Percentiles rank a stretch among this genome's conserved stretches.
phyloP scores from a whole-genome alignment of 805 yeast species.

The Ogataea paradorogensis region DNA sequence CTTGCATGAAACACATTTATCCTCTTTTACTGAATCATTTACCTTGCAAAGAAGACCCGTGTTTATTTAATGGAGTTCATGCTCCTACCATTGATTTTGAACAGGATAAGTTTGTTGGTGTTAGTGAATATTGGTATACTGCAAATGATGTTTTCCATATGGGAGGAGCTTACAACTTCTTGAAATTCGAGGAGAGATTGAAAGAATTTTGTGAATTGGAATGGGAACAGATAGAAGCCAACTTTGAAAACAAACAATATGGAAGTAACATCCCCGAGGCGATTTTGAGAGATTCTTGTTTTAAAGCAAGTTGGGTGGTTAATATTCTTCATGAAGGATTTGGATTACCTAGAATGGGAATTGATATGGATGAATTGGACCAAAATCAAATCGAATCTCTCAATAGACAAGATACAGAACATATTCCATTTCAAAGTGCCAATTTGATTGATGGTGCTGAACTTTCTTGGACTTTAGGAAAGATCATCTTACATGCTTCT shows the following conservation, averaged over 20 bases:
- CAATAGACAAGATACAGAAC: slow-evolving; percentile 26
- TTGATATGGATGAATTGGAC: slow-evolving; percentile 40
- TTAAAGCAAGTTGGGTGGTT: slow-evolving; percentile 92
- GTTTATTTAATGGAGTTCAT: slow-evolving; percentile 92
- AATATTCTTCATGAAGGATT: slow-evolving; percentile 91
- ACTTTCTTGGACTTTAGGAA: slow-evolving; percentile 93
- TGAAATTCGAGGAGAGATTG: slow-evolving; percentile 62
- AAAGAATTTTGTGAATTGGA: slow-evolving; percentile 70
- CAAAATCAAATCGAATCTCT: slow-evolving; percentile 27
- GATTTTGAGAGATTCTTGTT: slow-evolving; percentile 73
- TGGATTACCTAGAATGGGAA: slow-evolving; percentile 69
- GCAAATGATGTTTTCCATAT: slow-evolving; percentile 86
- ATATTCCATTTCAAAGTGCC: slow-evolving; percentile 78
- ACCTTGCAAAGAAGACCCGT: slow-evolving; percentile 86
- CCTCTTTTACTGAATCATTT: slow-evolving; percentile 75
- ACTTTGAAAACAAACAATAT: slow-evolving; percentile 54
- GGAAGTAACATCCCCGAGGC: slow-evolving; percentile 53
- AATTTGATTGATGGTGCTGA: slow-evolving; percentile 79
- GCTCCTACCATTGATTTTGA: slow-evolving; percentile 84
- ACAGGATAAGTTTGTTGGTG: slow-evolving; percentile 82
- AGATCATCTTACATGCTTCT: slow-evolving; percentile 78
- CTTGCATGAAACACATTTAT: slow-evolving; percentile 67
- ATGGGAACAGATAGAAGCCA: slow-evolving; percentile 57
- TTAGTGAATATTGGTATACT: slow-evolving; percentile 97
- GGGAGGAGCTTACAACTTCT: slow-evolving; percentile 85